Evolutionary conservation across 352 stramenopile species (phyloP), one percentile per base, ranked within the genome.

Genomic region (Hyphochytrium catenoides): DNA sequence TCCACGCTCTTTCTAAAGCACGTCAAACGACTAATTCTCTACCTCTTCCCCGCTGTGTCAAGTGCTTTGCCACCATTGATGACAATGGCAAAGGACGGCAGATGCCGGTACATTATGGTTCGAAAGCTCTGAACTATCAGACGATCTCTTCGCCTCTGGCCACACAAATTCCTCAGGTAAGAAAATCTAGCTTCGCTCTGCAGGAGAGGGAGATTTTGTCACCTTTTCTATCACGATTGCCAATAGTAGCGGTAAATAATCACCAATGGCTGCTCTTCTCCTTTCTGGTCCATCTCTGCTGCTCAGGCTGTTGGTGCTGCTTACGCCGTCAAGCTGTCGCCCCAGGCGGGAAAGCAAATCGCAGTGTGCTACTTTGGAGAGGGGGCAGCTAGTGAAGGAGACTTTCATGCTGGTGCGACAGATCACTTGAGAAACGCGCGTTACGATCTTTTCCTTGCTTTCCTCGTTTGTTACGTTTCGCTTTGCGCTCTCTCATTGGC

Each of bases 31-130:
- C n/a, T n/a, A 28, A 19, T 5, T 5, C 7, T 21, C 4, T 41
- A 36, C 26, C n/a, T 20, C 27, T 16, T 7, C 18, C 17, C 30
- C 6, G 33, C 2, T 22, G 11, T 29, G 28, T 4, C 14, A 33
- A 70, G 54, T 97, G 85, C 44, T 96, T 94, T 44, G 84, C 74
- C 43, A 98, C 97, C 59, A 53, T 65, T 31, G 63, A 77, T n/a
- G 88, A 95, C 44, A 62, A 93, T 34, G 88, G 74, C 38, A 94
- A 93, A 43, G 90, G 87, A 11, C 62, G 90, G 18, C 87, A 97
- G 54, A 98, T 97, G 86, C 91, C 91, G 3, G 72, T 98, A 29
- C 91, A 98, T 62, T 98, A 98, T 49, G 89, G 89, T 19, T 92
- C 69, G 8, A 70, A 68, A 36, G 60, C 69, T 20, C 57, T 95